A percentile compares a stretch with the other conserved stretches of the same genome.
Evolutionary conservation across 352 stramenopile species (phyloP).

Genomic region (Phytophthora tubulina): DNA sequence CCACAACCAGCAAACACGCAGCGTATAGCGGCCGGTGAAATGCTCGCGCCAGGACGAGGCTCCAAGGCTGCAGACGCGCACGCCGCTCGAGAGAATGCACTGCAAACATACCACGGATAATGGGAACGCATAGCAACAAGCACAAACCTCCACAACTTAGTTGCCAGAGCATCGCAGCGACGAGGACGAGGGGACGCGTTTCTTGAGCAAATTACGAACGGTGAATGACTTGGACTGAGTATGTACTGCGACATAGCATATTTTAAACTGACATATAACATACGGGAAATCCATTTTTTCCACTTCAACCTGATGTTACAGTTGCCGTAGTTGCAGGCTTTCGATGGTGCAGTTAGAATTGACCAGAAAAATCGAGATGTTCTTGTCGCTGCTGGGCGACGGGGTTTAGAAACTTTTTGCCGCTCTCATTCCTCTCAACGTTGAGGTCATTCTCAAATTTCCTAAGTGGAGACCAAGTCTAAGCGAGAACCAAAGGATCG

Average conservation of each 20-base stretch:
- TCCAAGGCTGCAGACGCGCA: background rate
- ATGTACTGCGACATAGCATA: slow-evolving; percentile 1
- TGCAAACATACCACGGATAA: slow-evolving; percentile 21
- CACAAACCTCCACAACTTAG: slow-evolving; percentile 28
- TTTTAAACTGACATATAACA: slow-evolving; percentile 5
- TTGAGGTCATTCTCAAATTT: slow-evolving; percentile 39
- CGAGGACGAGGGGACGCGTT: slow-evolving; percentile 7
- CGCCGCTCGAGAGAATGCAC: slow-evolving; percentile 25
- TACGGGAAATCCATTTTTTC: background rate
- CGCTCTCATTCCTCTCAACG: background rate
- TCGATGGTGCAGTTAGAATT: slow-evolving; percentile 20
- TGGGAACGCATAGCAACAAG: slow-evolving; percentile 17
- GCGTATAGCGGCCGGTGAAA: slow-evolving; percentile 45
- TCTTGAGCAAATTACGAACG: slow-evolving; percentile 8
- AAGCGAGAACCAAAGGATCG: slow-evolving; percentile 9
- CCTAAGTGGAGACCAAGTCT: slow-evolving; percentile 25
- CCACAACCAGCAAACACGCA: slow-evolving; percentile 31
- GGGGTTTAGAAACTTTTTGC: slow-evolving; percentile 1
- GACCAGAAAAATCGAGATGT: slow-evolving; percentile 6
- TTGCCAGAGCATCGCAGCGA: slow-evolving; percentile 34
- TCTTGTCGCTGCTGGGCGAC: slow-evolving; percentile 15
- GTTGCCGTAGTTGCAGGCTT: slow-evolving; percentile 1
- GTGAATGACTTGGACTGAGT: slow-evolving; percentile 20
- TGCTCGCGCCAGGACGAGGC: slow-evolving; percentile 36
- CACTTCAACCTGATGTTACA: slow-evolving; percentile 23